Evolutionary conservation across 257 asterid genomes (phyloP), one percentile per base, ranked within the genome.

Genomic region (Verbascum thapsus): DNA sequence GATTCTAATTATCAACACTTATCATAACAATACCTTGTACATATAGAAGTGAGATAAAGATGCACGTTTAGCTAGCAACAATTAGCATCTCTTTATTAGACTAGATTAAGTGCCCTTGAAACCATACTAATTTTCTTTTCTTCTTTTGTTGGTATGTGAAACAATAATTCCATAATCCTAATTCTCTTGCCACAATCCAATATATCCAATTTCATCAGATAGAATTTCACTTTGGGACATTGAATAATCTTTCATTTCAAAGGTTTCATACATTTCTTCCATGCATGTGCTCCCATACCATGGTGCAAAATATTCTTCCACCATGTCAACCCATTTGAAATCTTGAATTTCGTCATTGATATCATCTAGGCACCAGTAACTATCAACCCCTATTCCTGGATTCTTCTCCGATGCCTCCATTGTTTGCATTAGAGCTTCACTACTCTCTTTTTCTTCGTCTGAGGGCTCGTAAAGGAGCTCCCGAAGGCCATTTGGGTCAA

Each of bases 161-260:
- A 9, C 37, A 9, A 23, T 30, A n/a, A 15, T 22, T 10, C 49
- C 15, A 13, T n/a, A 39, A 10, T 44, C 32, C 63, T 70, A 62
- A 61, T 58, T 69, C 53, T 79, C 76, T 56, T 62, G 74, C 84
- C 84, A 79, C 64, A 79, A 58, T 16, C 76, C 66, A 35, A 80
- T 70, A 67, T 72, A 80, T 51, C 80, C 85, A 48, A 80, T 76
- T 10, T 80, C 85, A 63, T 73, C 85, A 32, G 44, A 44, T 56
- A 69, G 8, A 7, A 62, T 19, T 37, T 59, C 67, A 68, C n/a
- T 49, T 9, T 69, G 47, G 6, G 70, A 49, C 49, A 63, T 8
- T 19, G 78, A 44, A 30, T 63, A 76, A 16, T 74, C 73, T 59
- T 64, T 60, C 40, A 55, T 56, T 43, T 56, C 86, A 74, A 74